phyloP scores from a whole-genome alignment of 176 grass and related monocot species.

The Phyllostachys edulis region DNA sequence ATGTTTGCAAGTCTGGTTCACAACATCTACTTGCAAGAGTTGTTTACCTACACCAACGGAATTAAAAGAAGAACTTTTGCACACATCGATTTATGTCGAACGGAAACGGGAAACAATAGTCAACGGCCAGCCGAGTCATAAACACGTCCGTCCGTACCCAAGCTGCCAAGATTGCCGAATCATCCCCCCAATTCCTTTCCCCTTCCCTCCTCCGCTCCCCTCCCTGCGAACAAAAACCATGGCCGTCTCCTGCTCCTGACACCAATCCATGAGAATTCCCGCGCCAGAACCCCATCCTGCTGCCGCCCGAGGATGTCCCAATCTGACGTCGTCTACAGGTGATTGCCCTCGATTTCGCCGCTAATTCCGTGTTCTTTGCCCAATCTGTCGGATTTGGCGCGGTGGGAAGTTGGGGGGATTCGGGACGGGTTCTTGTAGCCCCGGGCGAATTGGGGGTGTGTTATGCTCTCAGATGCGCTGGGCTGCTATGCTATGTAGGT shows the following conservation, averaged over 20 bases:
- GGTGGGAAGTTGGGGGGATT: neutral
- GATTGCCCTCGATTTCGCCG: neutral
- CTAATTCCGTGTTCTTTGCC: neutral
- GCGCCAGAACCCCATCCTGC: slow-evolving; percentile 25
- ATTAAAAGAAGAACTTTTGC: neutral
- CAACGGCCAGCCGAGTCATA: slow-evolving; percentile 14
- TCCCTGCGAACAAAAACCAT: slow-evolving; percentile 15
- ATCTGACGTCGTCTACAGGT: slow-evolving; percentile 67
- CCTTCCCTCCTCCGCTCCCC: neutral
- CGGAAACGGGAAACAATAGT: neutral
- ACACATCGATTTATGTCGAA: neutral
- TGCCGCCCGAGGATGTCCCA: slow-evolving; percentile 63
- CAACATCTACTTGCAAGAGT: no score
- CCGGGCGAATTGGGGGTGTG: neutral
- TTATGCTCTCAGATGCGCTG: neutral
- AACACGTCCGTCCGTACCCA: slow-evolving; percentile 16
- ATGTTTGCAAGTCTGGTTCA: no score
- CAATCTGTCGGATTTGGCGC: neutral
- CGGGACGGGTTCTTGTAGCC: neutral
- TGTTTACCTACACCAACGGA: no score
- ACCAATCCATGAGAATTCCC: slow-evolving; percentile 45
- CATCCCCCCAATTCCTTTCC: slow-evolving; percentile 30
- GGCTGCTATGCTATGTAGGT: neutral
- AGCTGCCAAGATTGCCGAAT: slow-evolving; percentile 38
- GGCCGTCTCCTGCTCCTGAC: neutral